Conservation (phyloP, 169 alveolate species). For the Plasmodium coatneyi region DNA sequence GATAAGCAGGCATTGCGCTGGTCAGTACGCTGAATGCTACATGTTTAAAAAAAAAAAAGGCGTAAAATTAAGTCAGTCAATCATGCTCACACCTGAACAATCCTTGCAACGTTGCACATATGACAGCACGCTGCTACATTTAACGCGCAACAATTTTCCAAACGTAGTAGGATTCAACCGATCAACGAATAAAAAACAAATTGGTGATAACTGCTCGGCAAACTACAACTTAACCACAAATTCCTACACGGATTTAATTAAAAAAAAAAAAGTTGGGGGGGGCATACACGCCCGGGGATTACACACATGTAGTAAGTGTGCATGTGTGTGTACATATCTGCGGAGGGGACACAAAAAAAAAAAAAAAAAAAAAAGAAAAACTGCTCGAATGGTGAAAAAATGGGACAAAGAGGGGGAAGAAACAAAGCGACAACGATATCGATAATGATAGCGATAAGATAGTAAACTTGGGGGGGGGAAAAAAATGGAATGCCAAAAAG, state of each 20-base stretch:
- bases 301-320: not conserved
- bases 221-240: not conserved
- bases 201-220: not conserved
- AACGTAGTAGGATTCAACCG: not conserved
- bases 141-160: not conserved
- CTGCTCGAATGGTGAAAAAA: not conserved
- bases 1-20: not conserved
- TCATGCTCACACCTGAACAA: not conserved
- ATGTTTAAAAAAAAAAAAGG: too few relatives aligned
- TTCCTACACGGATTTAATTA: not conserved
- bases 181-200: not conserved
- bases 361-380: not conserved
- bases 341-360: constrained; percentile 2
- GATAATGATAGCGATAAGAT: not conserved
- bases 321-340: not conserved
- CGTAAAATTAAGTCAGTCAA: not conserved
- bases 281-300: not conserved
- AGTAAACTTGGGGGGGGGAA: not conserved
- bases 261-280: not conserved
- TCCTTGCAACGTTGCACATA: not conserved
- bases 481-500: not conserved
- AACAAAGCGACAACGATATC: not conserved
- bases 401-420: not conserved
- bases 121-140: not conserved
- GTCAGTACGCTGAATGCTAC: not conserved